A percentile compares a stretch with the other conserved stretches of the same genome.
Conservation (phyloP, 1,284 basidiomycete species). For the Sporisorium reilianum region DNA sequence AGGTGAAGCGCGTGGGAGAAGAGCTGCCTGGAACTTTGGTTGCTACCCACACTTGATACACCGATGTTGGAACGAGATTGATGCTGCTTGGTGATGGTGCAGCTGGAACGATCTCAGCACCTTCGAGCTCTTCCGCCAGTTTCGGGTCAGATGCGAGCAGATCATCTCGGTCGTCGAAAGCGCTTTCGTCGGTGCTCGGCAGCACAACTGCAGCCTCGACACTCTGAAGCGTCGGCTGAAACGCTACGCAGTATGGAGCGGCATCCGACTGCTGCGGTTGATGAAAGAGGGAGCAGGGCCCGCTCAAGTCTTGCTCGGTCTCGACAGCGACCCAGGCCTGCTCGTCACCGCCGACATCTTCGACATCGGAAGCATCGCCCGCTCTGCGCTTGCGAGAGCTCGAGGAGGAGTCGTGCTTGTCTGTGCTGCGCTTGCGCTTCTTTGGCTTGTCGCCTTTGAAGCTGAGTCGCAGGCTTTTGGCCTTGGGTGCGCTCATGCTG, state of each 20-base stretch:
- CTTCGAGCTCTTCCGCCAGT: constrained; percentile 40
- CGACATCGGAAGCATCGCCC: constrained; percentile 41
- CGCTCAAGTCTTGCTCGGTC: constrained; percentile 35
- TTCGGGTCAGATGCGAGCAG: constrained; percentile 32
- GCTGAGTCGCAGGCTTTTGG: constrained; percentile 43
- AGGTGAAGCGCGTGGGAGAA: constrained; percentile 43
- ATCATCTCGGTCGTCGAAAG: constrained; percentile 10
- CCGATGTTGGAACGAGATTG: constrained; percentile 34
- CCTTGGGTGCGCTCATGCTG: constrained; percentile 26
- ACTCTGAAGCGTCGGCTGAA: constrained; percentile 44
- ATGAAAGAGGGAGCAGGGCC: constrained; percentile 51
- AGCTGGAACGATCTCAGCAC: constrained; percentile 33
- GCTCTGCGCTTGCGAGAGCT: constrained; percentile 27
- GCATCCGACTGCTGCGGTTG: background rate
- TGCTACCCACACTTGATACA: constrained; percentile 64
- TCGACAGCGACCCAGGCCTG: constrained; percentile 56
- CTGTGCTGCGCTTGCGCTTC: constrained; percentile 32
- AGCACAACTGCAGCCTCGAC: constrained; percentile 30
- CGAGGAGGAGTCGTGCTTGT: constrained; percentile 25
- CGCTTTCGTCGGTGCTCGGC: constrained; percentile 10
- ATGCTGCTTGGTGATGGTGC: constrained; percentile 1
- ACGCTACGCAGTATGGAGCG: constrained; percentile 21
- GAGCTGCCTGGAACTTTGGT: constrained; percentile 42
- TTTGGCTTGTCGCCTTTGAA: constrained; percentile 53
- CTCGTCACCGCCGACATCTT: constrained; percentile 56